phyloP scores from a whole-genome alignment of 768 basidiomycete genomes.

The Russula griseocarnosa region DNA sequence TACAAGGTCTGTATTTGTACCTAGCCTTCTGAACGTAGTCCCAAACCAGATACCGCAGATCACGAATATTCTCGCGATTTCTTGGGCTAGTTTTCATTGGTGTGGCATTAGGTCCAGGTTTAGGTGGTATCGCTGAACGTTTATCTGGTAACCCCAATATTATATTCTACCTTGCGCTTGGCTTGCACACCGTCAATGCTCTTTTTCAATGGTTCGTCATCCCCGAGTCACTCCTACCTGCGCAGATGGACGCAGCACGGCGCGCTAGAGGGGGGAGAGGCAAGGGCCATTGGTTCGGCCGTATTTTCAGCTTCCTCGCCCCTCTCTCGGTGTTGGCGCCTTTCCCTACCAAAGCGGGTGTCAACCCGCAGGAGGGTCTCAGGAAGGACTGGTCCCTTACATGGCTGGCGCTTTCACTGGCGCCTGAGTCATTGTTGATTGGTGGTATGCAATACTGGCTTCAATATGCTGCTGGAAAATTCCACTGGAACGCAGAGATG shows the following conservation, averaged over 20 bases:
- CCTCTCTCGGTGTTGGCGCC: slow-evolving; percentile 70
- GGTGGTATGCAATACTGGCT: slow-evolving; percentile 28
- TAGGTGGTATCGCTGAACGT: slow-evolving; percentile 64
- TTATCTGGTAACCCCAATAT: slow-evolving; percentile 51
- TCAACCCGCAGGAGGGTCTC: slow-evolving; percentile 41
- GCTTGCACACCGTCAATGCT: slow-evolving; percentile 48
- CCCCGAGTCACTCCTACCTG: slow-evolving; percentile 70
- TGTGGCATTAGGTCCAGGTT: slow-evolving; percentile 70
- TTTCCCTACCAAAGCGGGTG: slow-evolving; percentile 28
- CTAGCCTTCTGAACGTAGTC: slow-evolving; percentile 8
- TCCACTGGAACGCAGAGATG: slow-evolving; percentile 17
- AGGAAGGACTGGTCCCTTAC: slow-evolving; percentile 64
- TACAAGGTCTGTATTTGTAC: slow-evolving; percentile 25
- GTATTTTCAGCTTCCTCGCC: slow-evolving; percentile 58
- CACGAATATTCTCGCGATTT: slow-evolving; percentile 59
- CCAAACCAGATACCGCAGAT: slow-evolving; percentile 38
- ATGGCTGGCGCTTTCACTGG: slow-evolving; percentile 52
- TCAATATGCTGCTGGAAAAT: slow-evolving; percentile 21
- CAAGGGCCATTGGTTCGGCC: slow-evolving; percentile 38
- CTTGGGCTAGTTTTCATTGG: slow-evolving; percentile 70
- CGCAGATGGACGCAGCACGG: slow-evolving; percentile 34
- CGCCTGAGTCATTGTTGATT: slow-evolving; percentile 32
- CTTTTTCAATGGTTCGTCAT: slow-evolving; percentile 53
- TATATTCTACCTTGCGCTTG: slow-evolving; percentile 66
- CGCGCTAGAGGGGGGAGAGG: slow-evolving; percentile 24